Conservation (phyloP, 2,329 filamentous ascomycete species). For the Colletotrichum agaves region DNA sequence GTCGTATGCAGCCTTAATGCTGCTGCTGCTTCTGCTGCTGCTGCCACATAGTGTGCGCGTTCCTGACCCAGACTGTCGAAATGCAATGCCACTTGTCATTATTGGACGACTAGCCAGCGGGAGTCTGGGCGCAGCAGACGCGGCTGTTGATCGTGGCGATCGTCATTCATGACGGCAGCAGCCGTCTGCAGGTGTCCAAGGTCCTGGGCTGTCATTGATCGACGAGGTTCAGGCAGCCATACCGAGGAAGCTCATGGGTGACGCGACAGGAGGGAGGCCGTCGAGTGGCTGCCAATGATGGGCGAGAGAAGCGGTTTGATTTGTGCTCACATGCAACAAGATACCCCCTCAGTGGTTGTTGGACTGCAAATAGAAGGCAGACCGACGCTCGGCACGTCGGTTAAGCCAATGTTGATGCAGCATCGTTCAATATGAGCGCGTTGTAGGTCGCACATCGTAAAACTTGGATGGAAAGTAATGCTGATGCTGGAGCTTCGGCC, state of each 20-base stretch:
- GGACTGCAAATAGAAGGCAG: constrained; percentile 14
- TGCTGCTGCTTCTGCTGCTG: constrained; percentile 8
- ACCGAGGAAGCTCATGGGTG: neutral
- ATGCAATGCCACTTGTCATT: constrained; percentile 13
- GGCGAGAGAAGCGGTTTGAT: constrained; percentile 12
- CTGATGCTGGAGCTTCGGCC: constrained; percentile 3
- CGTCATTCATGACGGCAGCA: constrained; percentile 28
- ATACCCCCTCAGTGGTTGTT: constrained; percentile 31
- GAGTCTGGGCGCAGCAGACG: constrained; percentile 20
- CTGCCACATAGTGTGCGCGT: constrained; percentile 8
- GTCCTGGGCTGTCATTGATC: constrained; percentile 8
- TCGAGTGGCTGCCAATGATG: constrained; percentile 24
- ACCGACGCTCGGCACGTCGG: constrained; percentile 22
- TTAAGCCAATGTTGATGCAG: constrained; percentile 30
- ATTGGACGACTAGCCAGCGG: constrained; percentile 21
- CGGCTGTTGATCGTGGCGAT: constrained; percentile 33
- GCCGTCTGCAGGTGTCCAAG: constrained; percentile 21
- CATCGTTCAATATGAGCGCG: neutral
- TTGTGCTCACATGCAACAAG: constrained; percentile 34
- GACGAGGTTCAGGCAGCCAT: constrained; percentile 15
- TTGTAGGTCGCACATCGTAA: constrained; percentile 3
- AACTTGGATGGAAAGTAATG: neutral
- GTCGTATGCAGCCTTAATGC: constrained; percentile 11
- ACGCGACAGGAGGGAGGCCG: constrained; percentile 16
- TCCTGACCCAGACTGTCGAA: constrained; percentile 25